Conservation (phyloP, 257 asterid genomes). For the Capsicum chinense region DNA sequence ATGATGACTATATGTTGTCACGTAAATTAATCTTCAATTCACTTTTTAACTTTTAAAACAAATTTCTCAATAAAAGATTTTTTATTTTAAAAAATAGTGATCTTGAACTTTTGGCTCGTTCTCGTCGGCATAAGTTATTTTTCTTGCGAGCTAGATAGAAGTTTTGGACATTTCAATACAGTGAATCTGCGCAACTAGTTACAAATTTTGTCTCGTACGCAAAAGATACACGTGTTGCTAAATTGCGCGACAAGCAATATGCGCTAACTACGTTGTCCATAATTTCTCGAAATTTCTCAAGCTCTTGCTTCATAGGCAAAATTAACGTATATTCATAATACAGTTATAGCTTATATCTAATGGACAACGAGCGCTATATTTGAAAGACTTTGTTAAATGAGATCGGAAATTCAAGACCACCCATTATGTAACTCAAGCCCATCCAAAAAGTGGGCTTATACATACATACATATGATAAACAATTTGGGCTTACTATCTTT, state of each 20-base stretch:
- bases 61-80: background rate
- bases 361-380: background rate
- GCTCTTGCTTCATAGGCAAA: background rate
- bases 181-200: background rate
- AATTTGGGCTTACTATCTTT: background rate
- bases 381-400: background rate
- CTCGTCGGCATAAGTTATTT: background rate
- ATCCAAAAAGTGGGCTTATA: background rate
- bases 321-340: background rate
- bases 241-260: background rate
- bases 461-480: background rate
- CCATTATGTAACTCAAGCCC: background rate
- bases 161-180: background rate
- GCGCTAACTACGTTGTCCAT: background rate
- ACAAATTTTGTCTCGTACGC: too few relatives aligned
- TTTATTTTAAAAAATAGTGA: background rate
- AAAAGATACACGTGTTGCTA: background rate
- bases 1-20: background rate
- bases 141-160: fast-evolving
- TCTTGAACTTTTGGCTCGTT: background rate
- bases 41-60: background rate
- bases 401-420: background rate
- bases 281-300: background rate
- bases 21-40: background rate
- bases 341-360: background rate